Evolutionary conservation across 169 alveolate species (phyloP).

Genomic region (Neospora caninum): DNA sequence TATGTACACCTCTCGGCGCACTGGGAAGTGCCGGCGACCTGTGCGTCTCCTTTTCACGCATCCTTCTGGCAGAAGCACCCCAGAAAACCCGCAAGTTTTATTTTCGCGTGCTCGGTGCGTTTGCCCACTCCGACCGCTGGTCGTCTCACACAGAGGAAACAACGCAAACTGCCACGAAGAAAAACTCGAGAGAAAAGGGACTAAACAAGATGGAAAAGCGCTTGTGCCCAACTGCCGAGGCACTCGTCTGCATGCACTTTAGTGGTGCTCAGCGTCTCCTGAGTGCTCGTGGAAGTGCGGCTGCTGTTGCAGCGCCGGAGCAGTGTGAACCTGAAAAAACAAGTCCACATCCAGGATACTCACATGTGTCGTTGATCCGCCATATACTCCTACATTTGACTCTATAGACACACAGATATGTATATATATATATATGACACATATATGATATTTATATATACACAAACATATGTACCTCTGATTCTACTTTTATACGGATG

Average conservation of each 20-base stretch:
- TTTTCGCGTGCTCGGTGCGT: too few relatives aligned
- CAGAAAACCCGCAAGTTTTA: too few relatives aligned
- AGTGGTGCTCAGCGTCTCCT: not conserved
- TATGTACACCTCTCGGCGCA: too few relatives aligned
- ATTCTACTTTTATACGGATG: not conserved
- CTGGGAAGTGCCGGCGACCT: too few relatives aligned
- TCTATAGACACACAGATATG: too few relatives aligned
- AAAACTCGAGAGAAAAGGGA: not conserved
- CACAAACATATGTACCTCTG: not conserved
- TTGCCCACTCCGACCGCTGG: too few relatives aligned
- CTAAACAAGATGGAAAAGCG: not conserved
- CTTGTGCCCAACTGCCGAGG: too few relatives aligned
- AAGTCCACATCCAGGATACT: not conserved
- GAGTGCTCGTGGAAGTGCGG: conserved; percentile 23
- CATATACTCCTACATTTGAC: not conserved
- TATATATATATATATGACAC: too few relatives aligned
- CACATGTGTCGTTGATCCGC: not conserved
- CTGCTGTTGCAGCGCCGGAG: conserved; percentile 8
- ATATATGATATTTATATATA: not conserved
- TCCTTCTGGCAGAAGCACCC: too few relatives aligned
- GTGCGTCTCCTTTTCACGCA: too few relatives aligned
- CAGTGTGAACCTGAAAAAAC: conserved; percentile 10
- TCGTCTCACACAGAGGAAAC: not conserved
- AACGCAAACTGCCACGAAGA: not conserved
- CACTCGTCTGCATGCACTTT: not conserved